A percentile compares a stretch with the other conserved stretches of the same genome.
These are phyloP conservation scores for Elongisporangium prolatum DNA, from an alignment of 352 stramenopile genomes.

Conservation along the genomic window DNA sequence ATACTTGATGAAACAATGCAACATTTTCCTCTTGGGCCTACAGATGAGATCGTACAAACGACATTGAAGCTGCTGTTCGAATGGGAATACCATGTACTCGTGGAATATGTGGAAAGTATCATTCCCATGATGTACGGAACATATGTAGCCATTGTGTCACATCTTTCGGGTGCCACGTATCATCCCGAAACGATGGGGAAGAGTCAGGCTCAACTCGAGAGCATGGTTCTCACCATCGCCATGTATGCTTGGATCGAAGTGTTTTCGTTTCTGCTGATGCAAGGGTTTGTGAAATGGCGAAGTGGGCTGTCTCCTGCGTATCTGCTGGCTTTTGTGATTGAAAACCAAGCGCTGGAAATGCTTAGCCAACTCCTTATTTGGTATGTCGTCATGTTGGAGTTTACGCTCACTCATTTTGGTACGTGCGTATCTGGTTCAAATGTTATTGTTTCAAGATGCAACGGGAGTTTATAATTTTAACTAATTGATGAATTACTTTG, in stretches of 20 bases:
- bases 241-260: conserved; percentile 13
- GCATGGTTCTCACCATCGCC: conserved; percentile 4
- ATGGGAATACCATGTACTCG: not conserved
- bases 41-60: not conserved
- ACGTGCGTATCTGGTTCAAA: not conserved
- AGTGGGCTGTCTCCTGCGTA: conserved; percentile 16
- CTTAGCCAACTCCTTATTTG: conserved; percentile 17
- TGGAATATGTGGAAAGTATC: not conserved
- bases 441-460: too few species aligned
- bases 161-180: conserved; percentile 2
- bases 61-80: not conserved
- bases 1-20: too few species aligned
- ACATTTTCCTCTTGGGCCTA: too few species aligned
- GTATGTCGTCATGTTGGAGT: conserved; percentile 16
- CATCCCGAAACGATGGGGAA: conserved; percentile 14
- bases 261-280: conserved; percentile 12
- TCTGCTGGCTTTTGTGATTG: conserved; percentile 20
- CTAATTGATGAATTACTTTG: too few species aligned
- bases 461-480: not conserved
- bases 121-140: not conserved
- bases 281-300: conserved; percentile 7
- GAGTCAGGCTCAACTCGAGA: not conserved
- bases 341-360: conserved; percentile 14
- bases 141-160: not conserved
- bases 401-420: conserved; percentile 13